A percentile compares a stretch with the other conserved stretches of the same genome.
Evolutionary conservation across 179 eudicot species (phyloP).

Genomic region (Camellia oleifera): DNA sequence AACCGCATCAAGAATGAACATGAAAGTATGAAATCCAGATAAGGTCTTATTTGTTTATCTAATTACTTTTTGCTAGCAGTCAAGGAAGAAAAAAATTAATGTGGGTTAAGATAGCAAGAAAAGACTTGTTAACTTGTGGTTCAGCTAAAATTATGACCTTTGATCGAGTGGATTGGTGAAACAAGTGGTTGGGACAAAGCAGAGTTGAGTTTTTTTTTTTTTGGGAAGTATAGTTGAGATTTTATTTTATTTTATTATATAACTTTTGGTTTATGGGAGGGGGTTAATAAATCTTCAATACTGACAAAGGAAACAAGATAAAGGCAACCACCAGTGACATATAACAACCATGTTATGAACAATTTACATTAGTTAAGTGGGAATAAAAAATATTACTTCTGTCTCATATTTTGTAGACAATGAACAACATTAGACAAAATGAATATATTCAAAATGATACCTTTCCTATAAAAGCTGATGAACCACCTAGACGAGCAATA

Average conservation of each 20-base stretch:
- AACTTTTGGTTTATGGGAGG: not conserved
- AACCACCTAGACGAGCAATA: slow-evolving; percentile 86
- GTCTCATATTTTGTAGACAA: not conserved
- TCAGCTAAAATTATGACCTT: not conserved
- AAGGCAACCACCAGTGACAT: not conserved
- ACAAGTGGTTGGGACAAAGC: not conserved
- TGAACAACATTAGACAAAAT: not conserved
- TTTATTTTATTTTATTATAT: not conserved
- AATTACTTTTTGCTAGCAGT: not conserved
- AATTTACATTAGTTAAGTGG: not conserved
- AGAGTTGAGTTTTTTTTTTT: no score
- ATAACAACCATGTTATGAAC: not conserved
- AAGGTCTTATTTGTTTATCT: not conserved
- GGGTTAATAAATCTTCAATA: not conserved
- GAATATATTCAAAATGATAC: slow-evolving; percentile 28
- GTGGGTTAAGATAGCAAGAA: not conserved
- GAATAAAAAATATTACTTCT: not conserved
- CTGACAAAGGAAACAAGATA: not conserved
- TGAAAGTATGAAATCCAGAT: not conserved
- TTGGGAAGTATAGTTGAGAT: not conserved
- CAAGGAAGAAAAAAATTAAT: not conserved
- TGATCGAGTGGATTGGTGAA: not conserved
- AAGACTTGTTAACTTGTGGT: not conserved
- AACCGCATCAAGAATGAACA: not conserved
- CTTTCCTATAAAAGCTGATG: slow-evolving; percentile 95